Conservation (phyloP, 371 early-diverging fungal species). For the Mortierella sp. region DNA sequence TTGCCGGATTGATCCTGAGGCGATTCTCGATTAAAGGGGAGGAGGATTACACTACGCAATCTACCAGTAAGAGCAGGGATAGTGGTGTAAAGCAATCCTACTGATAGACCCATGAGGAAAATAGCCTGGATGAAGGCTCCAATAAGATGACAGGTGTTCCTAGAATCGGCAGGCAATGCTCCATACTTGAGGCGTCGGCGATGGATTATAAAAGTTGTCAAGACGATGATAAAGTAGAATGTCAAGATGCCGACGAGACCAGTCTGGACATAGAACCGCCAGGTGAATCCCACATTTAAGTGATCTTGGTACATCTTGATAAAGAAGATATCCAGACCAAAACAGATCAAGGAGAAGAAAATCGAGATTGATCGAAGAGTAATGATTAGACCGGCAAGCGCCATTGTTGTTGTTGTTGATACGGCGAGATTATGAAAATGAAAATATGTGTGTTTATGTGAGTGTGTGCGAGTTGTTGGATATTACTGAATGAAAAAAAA, state of each 20-base stretch:
- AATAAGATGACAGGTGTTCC: not conserved
- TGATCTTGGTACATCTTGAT: not conserved
- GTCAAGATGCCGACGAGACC: not conserved
- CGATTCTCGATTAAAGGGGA: not conserved
- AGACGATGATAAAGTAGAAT: not conserved
- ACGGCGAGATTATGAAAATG: no score
- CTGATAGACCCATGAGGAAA: not conserved
- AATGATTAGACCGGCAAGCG: not conserved
- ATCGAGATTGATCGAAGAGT: not conserved
- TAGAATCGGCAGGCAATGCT: not conserved
- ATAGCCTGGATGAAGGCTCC: not conserved
- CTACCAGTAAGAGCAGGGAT: not conserved
- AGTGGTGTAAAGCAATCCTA: not conserved
- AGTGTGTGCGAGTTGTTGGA: no score
- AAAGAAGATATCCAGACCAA: not conserved
- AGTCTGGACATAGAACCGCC: not conserved
- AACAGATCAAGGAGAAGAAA: not conserved
- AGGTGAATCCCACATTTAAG: not conserved
- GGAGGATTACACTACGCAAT: not conserved
- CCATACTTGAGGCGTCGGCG: not conserved
- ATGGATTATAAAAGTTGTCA: not conserved
- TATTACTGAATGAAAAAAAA: no score
- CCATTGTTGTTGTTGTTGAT: not conserved
- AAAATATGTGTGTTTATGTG: no score
- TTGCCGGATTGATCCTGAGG: not conserved